Evolutionary conservation across 495 filamentous ascomycete genomes (phyloP), one percentile per base, ranked within the genome.

Genomic region (Penicillium pulvis): DNA sequence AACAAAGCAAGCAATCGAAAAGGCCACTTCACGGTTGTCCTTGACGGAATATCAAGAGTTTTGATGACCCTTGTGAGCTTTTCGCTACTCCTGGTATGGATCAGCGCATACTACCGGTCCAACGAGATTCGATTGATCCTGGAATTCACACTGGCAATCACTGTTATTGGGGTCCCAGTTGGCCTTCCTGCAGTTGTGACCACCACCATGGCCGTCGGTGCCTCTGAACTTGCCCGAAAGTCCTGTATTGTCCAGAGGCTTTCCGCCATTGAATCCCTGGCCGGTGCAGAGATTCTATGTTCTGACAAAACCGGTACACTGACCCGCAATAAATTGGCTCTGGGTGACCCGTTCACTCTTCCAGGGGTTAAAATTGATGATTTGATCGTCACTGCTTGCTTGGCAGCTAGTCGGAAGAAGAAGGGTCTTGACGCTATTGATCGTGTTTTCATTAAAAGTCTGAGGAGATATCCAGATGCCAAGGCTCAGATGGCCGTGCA

Each of bases 181-280:
- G 92, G 92, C 87, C 90, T 97, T 48, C 92, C 92, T 28, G 92
- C 90, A 60, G 92, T 97, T 74, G 92, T 95, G 66, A 96, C 92
- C 62, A 97, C 92, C 55, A 97, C 92, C 70, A 92, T 97, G 90
- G 92, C 92, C 76, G 92, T 97, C 66, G 92, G 92, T 73, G 92
- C 92, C 64, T 87, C 89, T 49, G 93, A 94, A 71, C 83, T 97
- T 58, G 92, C 92, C 62, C 91, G 90, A 75, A 90, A 91, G 77
- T 85, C 92, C 76, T 92, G 92, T 50, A 95, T 97, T 69, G 92
- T 97, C 58, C 92, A 95, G 76, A 95, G 92, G 80, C 85, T 97
- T 31, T 90, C 89, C 28, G 92, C 92, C 50, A 97, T 97, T 57
- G 92, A 97, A 77, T 97, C 92, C 16, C 81, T 97, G 54, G 92